Evolutionary conservation across 352 stramenopile species (phyloP), one percentile per base, ranked within the genome.

Genomic region (Pythium scleroteichum): DNA sequence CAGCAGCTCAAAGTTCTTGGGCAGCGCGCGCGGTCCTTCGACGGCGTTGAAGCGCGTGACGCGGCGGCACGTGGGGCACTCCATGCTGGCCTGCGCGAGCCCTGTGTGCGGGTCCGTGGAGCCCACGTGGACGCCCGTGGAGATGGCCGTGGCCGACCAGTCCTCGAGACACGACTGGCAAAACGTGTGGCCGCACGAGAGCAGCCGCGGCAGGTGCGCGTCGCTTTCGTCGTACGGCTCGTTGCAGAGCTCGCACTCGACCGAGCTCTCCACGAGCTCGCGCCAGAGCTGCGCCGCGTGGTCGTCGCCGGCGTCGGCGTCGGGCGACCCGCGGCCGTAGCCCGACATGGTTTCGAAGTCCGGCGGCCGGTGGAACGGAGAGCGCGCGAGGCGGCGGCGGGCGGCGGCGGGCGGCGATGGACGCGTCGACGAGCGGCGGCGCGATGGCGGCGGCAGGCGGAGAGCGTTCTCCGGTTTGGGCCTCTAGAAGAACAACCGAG

Each of bases 181-280:
- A 59, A 92, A 92, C 10, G 85, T 94, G 59, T 94, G 85, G 26
- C 85, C 85, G 65, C 85, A 94, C 16, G 60, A 67, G 29, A 94
- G 75, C 54, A 94, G 68, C 4, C 85, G 79, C 24, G 85, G 85
- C 38, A 88, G 73, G 58, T 92, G 85, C 44, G 75, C 73, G 53
- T 83, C 72, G 41, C 78, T 69, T 49, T 92, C 81, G 45, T 83
- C 81, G 63, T 94, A 94, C 8, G 81, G 82, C 64, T 92, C 80
- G 69, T 94, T 92, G 68, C 85, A 94, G 23, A 94, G 71, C 68
- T 94, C 85, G 62, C 85, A 94, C 69, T 94, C 85, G 62, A 94
- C 75, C 45, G 78, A 85, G 61, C 72, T 87, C 53, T 92, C 81
- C 50, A 86, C 81, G 33, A 94, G 61, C 56, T 94, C 82, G 40